These are phyloP conservation scores for Aspergillus fischeri DNA, from an alignment of 2,329 filamentous ascomycete genomes.

Conservation along the genomic window DNA sequence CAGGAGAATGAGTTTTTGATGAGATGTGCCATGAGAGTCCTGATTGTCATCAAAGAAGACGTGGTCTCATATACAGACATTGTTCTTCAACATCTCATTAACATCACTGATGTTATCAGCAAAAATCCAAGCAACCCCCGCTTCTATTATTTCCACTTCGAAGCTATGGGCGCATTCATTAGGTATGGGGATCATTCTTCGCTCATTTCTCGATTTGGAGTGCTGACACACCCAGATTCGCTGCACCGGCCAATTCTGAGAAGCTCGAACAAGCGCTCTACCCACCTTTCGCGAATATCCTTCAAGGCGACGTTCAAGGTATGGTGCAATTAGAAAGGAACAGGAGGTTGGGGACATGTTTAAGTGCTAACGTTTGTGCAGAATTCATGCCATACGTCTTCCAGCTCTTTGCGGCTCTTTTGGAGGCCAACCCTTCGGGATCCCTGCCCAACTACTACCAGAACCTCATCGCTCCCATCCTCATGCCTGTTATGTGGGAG, in stretches of 20 bases:
- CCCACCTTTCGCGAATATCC: constrained; percentile 73
- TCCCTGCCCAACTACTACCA: constrained; percentile 77
- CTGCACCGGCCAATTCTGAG: constrained; percentile 63
- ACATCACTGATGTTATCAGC: constrained; percentile 87
- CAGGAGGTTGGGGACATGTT: neutral
- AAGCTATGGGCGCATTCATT: constrained; percentile 85
- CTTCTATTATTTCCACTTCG: constrained; percentile 98
- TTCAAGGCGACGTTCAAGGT: constrained; percentile 79
- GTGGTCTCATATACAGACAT: constrained; percentile 69
- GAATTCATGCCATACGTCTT: constrained; percentile 97
- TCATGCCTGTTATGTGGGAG: constrained; percentile 84
- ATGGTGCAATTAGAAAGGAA: constrained; percentile 20
- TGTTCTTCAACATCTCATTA: constrained; percentile 78
- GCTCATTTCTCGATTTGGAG: neutral
- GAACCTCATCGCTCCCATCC: constrained; percentile 69
- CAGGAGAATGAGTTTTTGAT: constrained; percentile 99
- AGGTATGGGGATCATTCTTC: constrained; percentile 43
- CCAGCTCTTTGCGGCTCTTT: constrained; percentile 84
- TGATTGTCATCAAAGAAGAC: constrained; percentile 87
- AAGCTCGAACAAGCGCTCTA: constrained; percentile 79
- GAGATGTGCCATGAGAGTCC: constrained; percentile 95
- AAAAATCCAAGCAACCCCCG: constrained; percentile 94
- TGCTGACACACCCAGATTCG: constrained; percentile 47
- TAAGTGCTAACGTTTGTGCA: constrained; percentile 36
- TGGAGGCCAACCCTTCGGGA: constrained; percentile 79